A percentile compares a stretch with the other conserved stretches of the same genome.
These are phyloP conservation scores for Boletellus ananiceps DNA, from an alignment of 768 basidiomycete genomes.

Conservation along the genomic window DNA sequence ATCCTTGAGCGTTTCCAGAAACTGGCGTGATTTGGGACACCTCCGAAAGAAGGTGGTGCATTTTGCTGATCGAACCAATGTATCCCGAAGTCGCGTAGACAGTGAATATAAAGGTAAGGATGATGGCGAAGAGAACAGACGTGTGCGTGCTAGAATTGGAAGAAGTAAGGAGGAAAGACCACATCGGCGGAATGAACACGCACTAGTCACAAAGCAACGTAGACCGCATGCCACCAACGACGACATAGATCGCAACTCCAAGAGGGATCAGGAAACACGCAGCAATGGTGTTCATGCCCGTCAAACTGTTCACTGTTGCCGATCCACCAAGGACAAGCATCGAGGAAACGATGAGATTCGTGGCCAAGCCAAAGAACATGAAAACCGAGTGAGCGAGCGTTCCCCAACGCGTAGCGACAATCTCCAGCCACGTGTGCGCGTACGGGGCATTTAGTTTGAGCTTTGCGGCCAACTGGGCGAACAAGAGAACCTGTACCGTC, in stretches of 20 bases:
- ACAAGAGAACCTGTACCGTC: slow-evolving; percentile 84
- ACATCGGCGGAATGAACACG: slow-evolving; percentile 23
- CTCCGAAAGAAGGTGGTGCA: slow-evolving; percentile 74
- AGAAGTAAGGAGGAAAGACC: background rate
- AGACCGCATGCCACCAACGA: slow-evolving; percentile 83
- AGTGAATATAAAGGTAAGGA: slow-evolving; percentile 71
- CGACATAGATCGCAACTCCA: slow-evolving; percentile 84
- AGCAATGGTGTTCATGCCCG: slow-evolving; percentile 86
- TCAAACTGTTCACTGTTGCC: slow-evolving; percentile 83
- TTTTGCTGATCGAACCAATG: slow-evolving; percentile 72
- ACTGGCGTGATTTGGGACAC: slow-evolving; percentile 58
- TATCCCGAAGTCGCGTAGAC: slow-evolving; percentile 76
- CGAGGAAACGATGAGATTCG: slow-evolving; percentile 88
- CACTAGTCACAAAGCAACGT: slow-evolving; percentile 85
- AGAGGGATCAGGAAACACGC: slow-evolving; percentile 89
- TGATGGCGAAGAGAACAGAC: slow-evolving; percentile 79
- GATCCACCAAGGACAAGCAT: slow-evolving; percentile 79
- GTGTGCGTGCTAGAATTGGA: slow-evolving; percentile 67
- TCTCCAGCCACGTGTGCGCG: slow-evolving; percentile 85
- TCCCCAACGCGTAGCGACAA: slow-evolving; percentile 80
- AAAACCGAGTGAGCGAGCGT: slow-evolving; percentile 73
- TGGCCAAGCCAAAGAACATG: slow-evolving; percentile 89
- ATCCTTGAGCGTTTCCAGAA: slow-evolving; percentile 77
- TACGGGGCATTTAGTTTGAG: slow-evolving; percentile 88
- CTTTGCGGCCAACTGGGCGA: slow-evolving; percentile 87